phyloP scores from a whole-genome alignment of 495 filamentous ascomycete species.

The Penicillium angulare region DNA sequence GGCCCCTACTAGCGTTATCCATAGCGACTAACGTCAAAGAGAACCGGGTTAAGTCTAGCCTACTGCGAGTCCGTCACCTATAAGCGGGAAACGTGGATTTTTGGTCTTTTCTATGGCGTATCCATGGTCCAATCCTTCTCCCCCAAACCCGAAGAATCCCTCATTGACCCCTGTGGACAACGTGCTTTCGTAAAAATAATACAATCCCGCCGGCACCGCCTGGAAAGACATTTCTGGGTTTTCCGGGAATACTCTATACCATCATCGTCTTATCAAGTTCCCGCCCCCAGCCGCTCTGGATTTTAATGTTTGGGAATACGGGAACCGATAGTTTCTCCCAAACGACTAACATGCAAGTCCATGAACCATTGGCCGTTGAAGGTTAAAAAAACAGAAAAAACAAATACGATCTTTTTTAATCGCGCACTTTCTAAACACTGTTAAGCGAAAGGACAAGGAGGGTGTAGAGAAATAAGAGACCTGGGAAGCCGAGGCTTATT shows the following conservation, averaged over 20 bases:
- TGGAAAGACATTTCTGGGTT: too few species aligned
- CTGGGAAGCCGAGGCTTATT: slow-evolving; percentile 17
- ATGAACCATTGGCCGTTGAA: too few species aligned
- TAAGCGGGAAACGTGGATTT: slow-evolving; percentile 1
- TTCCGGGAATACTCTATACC: too few species aligned
- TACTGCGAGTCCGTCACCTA: neutral
- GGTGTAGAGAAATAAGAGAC: too few species aligned
- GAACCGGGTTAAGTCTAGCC: neutral
- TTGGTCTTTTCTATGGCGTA: neutral
- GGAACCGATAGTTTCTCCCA: too few species aligned
- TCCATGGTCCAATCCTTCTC: too few species aligned
- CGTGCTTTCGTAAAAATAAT: neutral
- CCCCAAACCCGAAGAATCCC: too few species aligned
- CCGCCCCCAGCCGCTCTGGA: neutral
- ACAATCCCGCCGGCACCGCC: neutral
- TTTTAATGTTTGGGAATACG: too few species aligned
- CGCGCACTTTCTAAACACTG: neutral
- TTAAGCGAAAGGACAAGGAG: too few species aligned
- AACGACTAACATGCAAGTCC: too few species aligned
- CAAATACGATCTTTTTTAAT: neutral
- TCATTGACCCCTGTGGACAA: too few species aligned
- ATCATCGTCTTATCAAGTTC: neutral
- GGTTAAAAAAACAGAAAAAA: too few species aligned
- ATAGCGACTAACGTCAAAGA: slow-evolving; percentile 4
- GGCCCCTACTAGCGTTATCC: slow-evolving; percentile 18